These are phyloP conservation scores for Rhizodiscina lignyota DNA, from an alignment of 495 filamentous ascomycete species.

Conservation along the genomic window DNA sequence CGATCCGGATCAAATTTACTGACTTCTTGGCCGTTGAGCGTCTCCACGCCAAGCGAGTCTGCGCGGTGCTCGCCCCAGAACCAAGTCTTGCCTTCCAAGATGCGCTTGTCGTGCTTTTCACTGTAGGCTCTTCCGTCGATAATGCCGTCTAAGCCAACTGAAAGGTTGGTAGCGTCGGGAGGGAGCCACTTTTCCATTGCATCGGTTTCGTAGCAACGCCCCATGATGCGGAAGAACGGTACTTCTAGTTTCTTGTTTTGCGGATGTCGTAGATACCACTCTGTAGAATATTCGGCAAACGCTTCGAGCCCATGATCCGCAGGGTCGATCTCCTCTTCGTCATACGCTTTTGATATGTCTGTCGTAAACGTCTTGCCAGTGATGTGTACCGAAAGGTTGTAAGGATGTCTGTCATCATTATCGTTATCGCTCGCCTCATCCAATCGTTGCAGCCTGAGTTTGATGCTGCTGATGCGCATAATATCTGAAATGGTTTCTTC, in stretches of 20 bases:
- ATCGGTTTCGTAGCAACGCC: constrained; percentile 35
- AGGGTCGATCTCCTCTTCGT: background rate
- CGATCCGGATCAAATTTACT: constrained; percentile 26
- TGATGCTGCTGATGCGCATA: constrained; percentile 33
- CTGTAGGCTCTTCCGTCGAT: constrained; percentile 28
- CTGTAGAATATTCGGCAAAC: constrained; percentile 24
- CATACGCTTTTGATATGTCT: background rate
- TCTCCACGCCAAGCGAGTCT: constrained; percentile 35
- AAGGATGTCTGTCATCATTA: constrained; percentile 25
- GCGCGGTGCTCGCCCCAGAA: constrained; percentile 40
- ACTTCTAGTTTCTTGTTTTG: constrained; percentile 23
- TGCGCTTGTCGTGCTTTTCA: constrained; percentile 26
- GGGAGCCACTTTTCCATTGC: constrained; percentile 30
- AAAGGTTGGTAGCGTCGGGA: constrained; percentile 6
- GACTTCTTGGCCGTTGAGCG: constrained; percentile 34
- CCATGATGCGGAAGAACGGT: constrained; percentile 32
- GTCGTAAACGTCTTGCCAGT: constrained; percentile 23
- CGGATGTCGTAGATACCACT: constrained; percentile 32
- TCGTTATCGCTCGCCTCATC: constrained; percentile 28
- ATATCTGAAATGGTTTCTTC: constrained; percentile 13
- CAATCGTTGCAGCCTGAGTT: constrained; percentile 25
- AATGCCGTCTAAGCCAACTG: constrained; percentile 16
- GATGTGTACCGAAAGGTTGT: constrained; percentile 25
- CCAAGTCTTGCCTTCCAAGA: constrained; percentile 27
- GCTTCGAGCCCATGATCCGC: background rate